Conservation (phyloP, 257 asterid genomes). For the Misopates orontium region DNA sequence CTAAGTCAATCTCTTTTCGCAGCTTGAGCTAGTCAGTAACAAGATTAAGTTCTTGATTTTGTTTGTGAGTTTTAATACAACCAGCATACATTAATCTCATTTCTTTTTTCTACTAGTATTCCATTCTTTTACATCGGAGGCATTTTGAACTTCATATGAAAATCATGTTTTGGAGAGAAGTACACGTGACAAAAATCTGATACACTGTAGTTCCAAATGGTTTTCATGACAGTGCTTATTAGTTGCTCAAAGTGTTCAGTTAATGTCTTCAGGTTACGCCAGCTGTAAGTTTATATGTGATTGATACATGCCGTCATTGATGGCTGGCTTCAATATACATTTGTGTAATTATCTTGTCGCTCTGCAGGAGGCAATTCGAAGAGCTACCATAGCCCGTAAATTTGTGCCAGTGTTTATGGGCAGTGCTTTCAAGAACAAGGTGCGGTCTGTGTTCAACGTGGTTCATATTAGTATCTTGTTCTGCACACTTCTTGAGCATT, state of each 20-base stretch:
- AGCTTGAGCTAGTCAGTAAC: constrained; percentile 12
- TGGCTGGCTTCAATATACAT: constrained; percentile 14
- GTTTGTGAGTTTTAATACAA: constrained; percentile 11
- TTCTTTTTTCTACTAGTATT: constrained; percentile 1
- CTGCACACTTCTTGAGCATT: constrained; percentile 4
- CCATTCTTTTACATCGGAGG: constrained; percentile 8
- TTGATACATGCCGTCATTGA: neutral
- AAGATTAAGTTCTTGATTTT: constrained; percentile 12
- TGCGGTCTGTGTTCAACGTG: constrained; percentile 14
- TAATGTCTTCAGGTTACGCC: neutral
- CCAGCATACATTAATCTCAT: neutral
- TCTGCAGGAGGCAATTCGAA: constrained; percentile 84
- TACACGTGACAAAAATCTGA: neutral
- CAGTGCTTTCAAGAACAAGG: constrained; percentile 99
- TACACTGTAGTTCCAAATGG: neutral
- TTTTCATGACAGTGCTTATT: neutral
- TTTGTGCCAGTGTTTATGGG: constrained; percentile 99
- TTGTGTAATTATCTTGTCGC: constrained; percentile 10
- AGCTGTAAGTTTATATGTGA: neutral
- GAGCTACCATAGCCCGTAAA: constrained; percentile 84
- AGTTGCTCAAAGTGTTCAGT: constrained; percentile 1
- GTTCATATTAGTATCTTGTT: constrained; percentile 17
- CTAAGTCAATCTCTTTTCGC: neutral
- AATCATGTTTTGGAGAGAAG: neutral
- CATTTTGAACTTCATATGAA: constrained; percentile 1